These are phyloP conservation scores for Rhazya stricta DNA, from an alignment of 257 asterid species.

Conservation along the genomic window DNA sequence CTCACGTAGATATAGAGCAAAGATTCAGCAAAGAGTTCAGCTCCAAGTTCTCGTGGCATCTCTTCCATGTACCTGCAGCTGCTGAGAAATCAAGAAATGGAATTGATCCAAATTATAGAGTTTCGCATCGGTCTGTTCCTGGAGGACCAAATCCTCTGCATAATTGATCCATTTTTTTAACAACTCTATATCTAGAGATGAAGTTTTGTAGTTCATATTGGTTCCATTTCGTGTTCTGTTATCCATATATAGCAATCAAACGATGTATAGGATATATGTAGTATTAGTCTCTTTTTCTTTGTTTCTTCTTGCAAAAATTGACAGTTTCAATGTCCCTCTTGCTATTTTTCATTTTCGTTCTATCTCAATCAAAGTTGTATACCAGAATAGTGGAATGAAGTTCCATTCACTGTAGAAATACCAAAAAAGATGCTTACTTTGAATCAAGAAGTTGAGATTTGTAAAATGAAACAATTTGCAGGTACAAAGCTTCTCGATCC, in stretches of 20 bases:
- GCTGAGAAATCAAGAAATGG: conserved; percentile 26
- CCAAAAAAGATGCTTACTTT: background rate
- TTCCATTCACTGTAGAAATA: background rate
- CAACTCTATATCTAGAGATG: background rate
- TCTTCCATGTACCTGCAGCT: conserved; percentile 21
- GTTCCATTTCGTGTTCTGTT: background rate
- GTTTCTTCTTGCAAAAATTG: background rate
- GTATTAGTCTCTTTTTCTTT: background rate
- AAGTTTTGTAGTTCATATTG: conserved; percentile 21
- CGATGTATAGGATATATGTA: conserved; percentile 4
- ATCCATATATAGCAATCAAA: background rate
- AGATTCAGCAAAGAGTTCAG: conserved; percentile 8
- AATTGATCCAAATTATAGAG: conserved; percentile 16
- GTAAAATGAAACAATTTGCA: background rate
- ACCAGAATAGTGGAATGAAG: background rate
- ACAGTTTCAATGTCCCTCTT: background rate
- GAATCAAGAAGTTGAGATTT: background rate
- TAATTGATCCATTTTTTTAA: conserved; percentile 27
- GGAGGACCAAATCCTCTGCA: conserved; percentile 69
- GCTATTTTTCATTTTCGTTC: background rate
- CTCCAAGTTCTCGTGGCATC: conserved; percentile 25
- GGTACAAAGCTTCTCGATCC: background rate
- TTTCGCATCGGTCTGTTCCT: conserved; percentile 36
- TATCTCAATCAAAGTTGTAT: background rate
- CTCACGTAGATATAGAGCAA: background rate